Evolutionary conservation across 257 asterid genomes (phyloP).

Genomic region (Cinchona pubescens): DNA sequence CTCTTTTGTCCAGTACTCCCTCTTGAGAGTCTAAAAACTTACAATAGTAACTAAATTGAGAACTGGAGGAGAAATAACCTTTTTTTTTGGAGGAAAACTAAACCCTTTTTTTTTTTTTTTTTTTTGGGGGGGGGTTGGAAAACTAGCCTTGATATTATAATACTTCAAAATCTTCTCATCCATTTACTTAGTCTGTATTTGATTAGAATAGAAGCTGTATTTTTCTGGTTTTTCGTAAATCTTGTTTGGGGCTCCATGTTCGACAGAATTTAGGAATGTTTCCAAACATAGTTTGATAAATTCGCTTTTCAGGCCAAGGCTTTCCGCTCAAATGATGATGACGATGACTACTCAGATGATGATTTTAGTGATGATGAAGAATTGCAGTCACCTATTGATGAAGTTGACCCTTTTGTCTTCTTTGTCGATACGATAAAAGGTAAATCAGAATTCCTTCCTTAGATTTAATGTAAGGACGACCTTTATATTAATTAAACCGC

Average conservation of each 20-base stretch:
- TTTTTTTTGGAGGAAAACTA: no score
- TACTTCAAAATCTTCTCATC: background rate
- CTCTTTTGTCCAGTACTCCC: background rate
- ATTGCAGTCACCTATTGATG: constrained; percentile 93
- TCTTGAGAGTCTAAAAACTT: background rate
- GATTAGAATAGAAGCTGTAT: background rate
- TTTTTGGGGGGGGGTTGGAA: no score
- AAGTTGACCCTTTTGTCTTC: constrained; percentile 86
- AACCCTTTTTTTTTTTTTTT: no score
- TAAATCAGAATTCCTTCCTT: constrained; percentile 18
- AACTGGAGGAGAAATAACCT: background rate
- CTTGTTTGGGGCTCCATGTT: background rate
- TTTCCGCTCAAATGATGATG: constrained; percentile 61
- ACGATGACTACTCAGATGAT: constrained; percentile 72
- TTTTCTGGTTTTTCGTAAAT: background rate
- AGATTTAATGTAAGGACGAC: background rate
- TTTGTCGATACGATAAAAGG: constrained; percentile 89
- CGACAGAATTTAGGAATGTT: background rate
- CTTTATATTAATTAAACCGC: background rate
- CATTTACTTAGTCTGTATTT: background rate
- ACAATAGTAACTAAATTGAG: background rate
- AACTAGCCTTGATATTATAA: background rate
- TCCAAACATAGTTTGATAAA: background rate
- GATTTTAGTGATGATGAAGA: constrained; percentile 98
- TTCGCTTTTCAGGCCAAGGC: constrained; percentile 67